Conservation (phyloP, 2,329 filamentous ascomycete species). For the Cryphonectria japonica region DNA sequence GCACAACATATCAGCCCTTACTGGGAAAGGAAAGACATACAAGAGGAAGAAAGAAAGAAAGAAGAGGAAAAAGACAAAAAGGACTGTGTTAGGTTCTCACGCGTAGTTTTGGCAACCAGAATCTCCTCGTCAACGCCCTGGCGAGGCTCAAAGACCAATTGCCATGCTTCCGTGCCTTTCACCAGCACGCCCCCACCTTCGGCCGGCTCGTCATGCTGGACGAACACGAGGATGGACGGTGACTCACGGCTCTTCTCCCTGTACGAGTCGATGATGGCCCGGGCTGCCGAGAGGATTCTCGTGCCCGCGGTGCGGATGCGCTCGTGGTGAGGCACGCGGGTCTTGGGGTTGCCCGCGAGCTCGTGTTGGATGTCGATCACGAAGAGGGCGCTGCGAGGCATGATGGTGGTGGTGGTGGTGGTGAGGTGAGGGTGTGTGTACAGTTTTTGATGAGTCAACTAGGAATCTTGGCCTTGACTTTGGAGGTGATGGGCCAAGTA, state of each 20-base stretch:
- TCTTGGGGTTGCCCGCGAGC: conserved; percentile 34
- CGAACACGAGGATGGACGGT: conserved; percentile 34
- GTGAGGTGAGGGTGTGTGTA: neutral
- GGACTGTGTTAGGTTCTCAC: conserved; percentile 25
- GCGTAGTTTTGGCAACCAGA: conserved; percentile 36
- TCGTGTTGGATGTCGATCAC: conserved; percentile 42
- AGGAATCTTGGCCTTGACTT: neutral
- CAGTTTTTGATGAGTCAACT: neutral
- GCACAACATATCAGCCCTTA: neutral
- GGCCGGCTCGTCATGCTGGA: conserved; percentile 38
- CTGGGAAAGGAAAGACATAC: neutral
- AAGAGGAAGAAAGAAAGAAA: too few relatives aligned
- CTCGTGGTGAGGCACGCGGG: conserved; percentile 35
- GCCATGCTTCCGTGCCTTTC: conserved; percentile 35
- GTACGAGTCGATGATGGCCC: conserved; percentile 28
- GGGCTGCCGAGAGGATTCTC: conserved; percentile 33
- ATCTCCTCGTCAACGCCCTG: conserved; percentile 31
- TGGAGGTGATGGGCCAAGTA: neutral
- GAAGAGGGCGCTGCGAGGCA: conserved; percentile 36
- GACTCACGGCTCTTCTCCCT: neutral
- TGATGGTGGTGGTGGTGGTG: neutral
- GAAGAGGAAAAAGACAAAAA: too few relatives aligned
- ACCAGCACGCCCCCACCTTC: conserved; percentile 33
- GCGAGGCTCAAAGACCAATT: conserved; percentile 37
- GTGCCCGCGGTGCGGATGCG: conserved; percentile 33